A percentile compares a stretch with the other conserved stretches of the same genome.
These are phyloP conservation scores for Caryopteris hybrid DNA, from an alignment of 305 asterid species.

Conservation along the genomic window DNA sequence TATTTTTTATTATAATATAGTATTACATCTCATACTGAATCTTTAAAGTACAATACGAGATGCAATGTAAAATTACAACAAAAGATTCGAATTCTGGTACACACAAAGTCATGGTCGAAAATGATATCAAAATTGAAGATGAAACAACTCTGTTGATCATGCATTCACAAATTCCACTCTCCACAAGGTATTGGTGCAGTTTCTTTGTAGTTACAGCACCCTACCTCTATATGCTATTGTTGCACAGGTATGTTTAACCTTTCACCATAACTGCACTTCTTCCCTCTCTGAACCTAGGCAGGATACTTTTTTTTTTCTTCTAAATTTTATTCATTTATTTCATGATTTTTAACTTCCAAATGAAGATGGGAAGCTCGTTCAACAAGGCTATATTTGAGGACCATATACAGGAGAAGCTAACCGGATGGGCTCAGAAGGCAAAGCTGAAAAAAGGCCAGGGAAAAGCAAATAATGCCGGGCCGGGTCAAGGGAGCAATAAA, in stretches of 20 bases:
- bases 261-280: neutral
- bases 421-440: constrained; percentile 57
- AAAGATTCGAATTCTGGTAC: neutral
- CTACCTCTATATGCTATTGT: constrained; percentile 58
- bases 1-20: neutral
- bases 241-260: constrained; percentile 38
- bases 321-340: too few species aligned
- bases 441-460: constrained; percentile 22
- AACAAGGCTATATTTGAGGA: constrained; percentile 56
- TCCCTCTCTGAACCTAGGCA: neutral
- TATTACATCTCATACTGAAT: neutral
- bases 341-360: neutral
- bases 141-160: neutral
- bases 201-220: constrained; percentile 65
- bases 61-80: neutral
- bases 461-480: constrained; percentile 1
- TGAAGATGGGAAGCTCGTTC: constrained; percentile 70
- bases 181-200: constrained; percentile 42
- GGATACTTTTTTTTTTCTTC: too few species aligned
- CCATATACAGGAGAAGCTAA: constrained; percentile 40
- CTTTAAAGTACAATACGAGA: neutral
- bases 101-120: neutral
- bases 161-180: neutral
- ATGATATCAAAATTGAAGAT: neutral
- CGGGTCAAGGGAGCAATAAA: neutral